phyloP scores from a whole-genome alignment of 306 rosid genomes.

The Coriaria nepalensis region DNA sequence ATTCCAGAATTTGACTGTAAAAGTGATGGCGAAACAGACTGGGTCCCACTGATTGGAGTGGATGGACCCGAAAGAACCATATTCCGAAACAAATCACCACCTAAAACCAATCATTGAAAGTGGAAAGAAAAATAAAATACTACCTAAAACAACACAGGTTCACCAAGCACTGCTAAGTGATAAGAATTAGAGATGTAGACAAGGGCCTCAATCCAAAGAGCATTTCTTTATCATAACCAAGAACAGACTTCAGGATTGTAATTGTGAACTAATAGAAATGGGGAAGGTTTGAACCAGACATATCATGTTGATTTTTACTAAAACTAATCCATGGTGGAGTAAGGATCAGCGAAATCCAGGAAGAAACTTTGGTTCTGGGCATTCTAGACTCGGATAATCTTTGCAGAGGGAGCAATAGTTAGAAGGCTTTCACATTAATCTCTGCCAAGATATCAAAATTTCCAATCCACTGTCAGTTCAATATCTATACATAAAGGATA shows the following conservation, averaged over 20 bases:
- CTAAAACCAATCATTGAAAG: slow-evolving; percentile 21
- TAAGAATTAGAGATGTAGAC: too few species aligned
- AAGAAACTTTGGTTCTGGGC: slow-evolving; percentile 35
- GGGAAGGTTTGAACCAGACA: slow-evolving; percentile 27
- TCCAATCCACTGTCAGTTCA: slow-evolving; percentile 55
- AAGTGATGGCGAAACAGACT: slow-evolving; percentile 69
- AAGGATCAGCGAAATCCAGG: slow-evolving; percentile 28
- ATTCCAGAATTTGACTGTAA: slow-evolving; percentile 79
- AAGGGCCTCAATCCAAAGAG: too few species aligned
- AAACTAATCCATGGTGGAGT: slow-evolving; percentile 32
- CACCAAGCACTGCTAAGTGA: too few species aligned
- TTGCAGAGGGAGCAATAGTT: slow-evolving; percentile 28
- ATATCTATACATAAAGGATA: slow-evolving; percentile 19
- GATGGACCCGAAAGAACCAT: slow-evolving; percentile 94
- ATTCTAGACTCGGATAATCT: slow-evolving; percentile 31
- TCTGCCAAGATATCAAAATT: slow-evolving; percentile 28
- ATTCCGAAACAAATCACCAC: slow-evolving; percentile 19
- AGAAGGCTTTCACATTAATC: slow-evolving; percentile 27
- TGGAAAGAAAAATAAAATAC: slow-evolving; percentile 19
- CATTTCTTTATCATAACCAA: slow-evolving; percentile 6
- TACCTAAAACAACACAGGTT: slow-evolving; percentile 29
- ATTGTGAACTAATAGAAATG: slow-evolving; percentile 39
- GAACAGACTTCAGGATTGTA: slow-evolving; percentile 28
- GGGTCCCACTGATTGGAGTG: slow-evolving; percentile 72
- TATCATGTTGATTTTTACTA: slow-evolving; percentile 28